phyloP scores from a whole-genome alignment of 768 basidiomycete species.

The Tulasnella sp. region DNA sequence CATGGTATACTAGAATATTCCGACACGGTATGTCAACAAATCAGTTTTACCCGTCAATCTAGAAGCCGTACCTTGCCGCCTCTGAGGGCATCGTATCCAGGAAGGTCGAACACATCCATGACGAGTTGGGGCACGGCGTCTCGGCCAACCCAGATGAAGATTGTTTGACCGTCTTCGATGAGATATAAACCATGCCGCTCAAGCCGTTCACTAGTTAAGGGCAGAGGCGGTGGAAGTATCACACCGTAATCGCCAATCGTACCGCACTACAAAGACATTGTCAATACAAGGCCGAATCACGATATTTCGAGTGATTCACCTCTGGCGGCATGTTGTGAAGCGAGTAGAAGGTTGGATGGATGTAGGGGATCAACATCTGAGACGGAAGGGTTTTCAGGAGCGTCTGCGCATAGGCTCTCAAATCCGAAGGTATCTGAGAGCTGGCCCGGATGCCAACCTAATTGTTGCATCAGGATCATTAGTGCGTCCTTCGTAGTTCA shows the following conservation, averaged over 20 bases:
- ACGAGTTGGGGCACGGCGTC: constrained; percentile 92
- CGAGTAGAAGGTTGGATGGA: constrained; percentile 92
- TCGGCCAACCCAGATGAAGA: constrained; percentile 97
- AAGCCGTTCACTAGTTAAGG: constrained; percentile 87
- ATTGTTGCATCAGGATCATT: background rate
- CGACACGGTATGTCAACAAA: background rate
- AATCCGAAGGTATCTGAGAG: constrained; percentile 53
- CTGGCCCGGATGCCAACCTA: constrained; percentile 93
- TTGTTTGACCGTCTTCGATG: constrained; percentile 95
- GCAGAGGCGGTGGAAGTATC: constrained; percentile 76
- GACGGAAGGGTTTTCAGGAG: constrained; percentile 76
- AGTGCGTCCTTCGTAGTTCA: too few relatives aligned
- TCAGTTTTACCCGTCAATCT: background rate
- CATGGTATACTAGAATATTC: constrained; percentile 57
- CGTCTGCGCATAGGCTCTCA: background rate
- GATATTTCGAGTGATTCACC: constrained; percentile 34
- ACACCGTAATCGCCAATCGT: constrained; percentile 84
- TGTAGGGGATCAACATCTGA: constrained; percentile 83
- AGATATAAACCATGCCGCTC: constrained; percentile 93
- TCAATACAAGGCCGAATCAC: constrained; percentile 1
- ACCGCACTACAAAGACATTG: constrained; percentile 51
- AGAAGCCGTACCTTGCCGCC: constrained; percentile 71
- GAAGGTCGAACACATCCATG: constrained; percentile 87
- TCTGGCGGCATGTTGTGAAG: constrained; percentile 93
- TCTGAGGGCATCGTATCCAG: constrained; percentile 76